phyloP scores from a whole-genome alignment of 306 rosid genomes.

The Inga oerstediana region DNA sequence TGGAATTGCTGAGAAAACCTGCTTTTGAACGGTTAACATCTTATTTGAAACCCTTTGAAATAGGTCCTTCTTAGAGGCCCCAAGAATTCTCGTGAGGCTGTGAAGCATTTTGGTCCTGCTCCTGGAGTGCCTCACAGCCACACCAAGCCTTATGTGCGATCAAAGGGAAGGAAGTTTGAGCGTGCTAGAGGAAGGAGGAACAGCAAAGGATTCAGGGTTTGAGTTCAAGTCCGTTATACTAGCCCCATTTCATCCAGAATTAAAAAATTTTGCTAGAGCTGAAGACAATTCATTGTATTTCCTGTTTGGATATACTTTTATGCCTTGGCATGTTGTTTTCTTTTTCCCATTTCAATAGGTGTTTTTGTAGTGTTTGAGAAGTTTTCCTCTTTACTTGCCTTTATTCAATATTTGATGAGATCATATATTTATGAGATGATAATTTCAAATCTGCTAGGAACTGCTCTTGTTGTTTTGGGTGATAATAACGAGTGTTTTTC shows the following conservation, averaged over 20 bases:
- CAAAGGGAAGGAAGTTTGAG: constrained; percentile 85
- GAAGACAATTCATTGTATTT: constrained; percentile 13
- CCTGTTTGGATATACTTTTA: not conserved
- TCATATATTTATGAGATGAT: not conserved
- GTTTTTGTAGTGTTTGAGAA: not conserved
- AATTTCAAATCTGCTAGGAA: not conserved
- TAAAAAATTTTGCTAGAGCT: not conserved
- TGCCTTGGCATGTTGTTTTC: not conserved
- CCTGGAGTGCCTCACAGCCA: constrained; percentile 94
- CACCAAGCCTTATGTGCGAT: constrained; percentile 68
- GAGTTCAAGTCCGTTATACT: constrained; percentile 33
- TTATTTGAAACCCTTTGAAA: not conserved
- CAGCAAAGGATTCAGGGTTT: constrained; percentile 70
- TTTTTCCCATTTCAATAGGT: not conserved
- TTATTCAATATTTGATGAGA: not conserved
- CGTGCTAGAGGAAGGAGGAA: constrained; percentile 81
- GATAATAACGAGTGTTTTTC: not conserved
- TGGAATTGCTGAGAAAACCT: not conserved
- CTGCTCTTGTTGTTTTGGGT: not conserved
- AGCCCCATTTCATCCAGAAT: not conserved
- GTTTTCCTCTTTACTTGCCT: not conserved
- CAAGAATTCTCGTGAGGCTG: constrained; percentile 80
- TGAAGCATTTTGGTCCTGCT: constrained; percentile 86
- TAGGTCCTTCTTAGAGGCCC: constrained; percentile 83
- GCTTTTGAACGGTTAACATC: not conserved